A percentile compares a stretch with the other conserved stretches of the same genome.
Evolutionary conservation across 2,329 filamentous ascomycete genomes (phyloP).

Genomic region (Alternaria panax): DNA sequence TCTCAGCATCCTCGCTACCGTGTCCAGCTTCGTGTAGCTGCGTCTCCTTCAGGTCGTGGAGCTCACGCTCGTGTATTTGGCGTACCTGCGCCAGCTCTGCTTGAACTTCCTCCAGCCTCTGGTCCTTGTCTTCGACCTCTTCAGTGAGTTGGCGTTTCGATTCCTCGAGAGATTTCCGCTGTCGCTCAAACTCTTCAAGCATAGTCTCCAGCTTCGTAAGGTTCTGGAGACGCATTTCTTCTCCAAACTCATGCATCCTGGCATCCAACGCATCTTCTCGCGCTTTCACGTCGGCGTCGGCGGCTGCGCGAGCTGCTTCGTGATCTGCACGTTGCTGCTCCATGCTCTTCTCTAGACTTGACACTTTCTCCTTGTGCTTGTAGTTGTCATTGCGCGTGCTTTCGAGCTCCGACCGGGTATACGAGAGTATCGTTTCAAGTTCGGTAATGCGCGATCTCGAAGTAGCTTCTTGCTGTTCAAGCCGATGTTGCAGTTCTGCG

Average conservation of each 20-base stretch:
- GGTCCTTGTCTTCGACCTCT: conserved; percentile 8
- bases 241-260: conserved; percentile 37
- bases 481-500: conserved; percentile 32
- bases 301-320: conserved; percentile 8
- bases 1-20: conserved; percentile 7
- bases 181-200: conserved; percentile 22
- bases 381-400: conserved; percentile 37
- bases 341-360: conserved; percentile 24
- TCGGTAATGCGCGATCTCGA: conserved; percentile 44
- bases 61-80: conserved; percentile 8
- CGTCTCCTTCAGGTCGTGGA: conserved; percentile 13
- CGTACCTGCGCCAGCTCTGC: conserved; percentile 2
- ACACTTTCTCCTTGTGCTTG: conserved; percentile 38
- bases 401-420: conserved; percentile 44
- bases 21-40: conserved; percentile 1
- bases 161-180: conserved; percentile 8
- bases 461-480: conserved; percentile 39
- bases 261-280: conserved; percentile 32
- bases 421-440: conserved; percentile 45
- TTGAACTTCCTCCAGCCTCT: conserved; percentile 11
- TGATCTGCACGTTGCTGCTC: conserved; percentile 23
- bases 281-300: conserved; percentile 23
- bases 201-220: conserved; percentile 37
- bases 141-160: conserved; percentile 8
- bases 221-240: conserved; percentile 37